Evolutionary conservation across 2,329 filamentous ascomycete genomes (phyloP).

Genomic region (Venturia nashicola): DNA sequence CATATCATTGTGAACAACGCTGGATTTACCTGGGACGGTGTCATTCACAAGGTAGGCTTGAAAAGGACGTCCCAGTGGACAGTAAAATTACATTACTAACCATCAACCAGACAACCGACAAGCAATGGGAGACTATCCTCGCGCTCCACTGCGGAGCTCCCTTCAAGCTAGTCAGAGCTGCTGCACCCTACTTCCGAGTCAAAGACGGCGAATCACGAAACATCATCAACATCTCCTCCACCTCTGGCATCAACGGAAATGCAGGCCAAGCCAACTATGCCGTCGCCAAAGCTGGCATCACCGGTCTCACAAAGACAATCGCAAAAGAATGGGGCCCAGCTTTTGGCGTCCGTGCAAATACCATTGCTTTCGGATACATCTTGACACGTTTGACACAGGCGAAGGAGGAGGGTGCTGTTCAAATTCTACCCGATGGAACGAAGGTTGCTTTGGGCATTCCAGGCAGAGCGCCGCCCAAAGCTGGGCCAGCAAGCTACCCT

Average conservation of each 20-base stretch:
- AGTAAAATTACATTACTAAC: not conserved
- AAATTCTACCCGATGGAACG: slow-evolving; percentile 60
- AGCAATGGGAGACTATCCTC: slow-evolving; percentile 84
- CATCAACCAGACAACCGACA: slow-evolving; percentile 55
- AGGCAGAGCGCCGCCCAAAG: slow-evolving; percentile 25
- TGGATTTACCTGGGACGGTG: slow-evolving; percentile 85
- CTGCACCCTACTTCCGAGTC: slow-evolving; percentile 78
- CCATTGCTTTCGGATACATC: slow-evolving; percentile 74
- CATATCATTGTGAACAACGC: slow-evolving; percentile 89
- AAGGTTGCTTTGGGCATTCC: slow-evolving; percentile 31
- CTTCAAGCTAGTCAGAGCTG: slow-evolving; percentile 67
- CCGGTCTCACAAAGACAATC: slow-evolving; percentile 76
- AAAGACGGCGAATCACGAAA: slow-evolving; percentile 67
- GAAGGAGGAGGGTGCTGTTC: slow-evolving; percentile 73
- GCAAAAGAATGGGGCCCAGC: slow-evolving; percentile 81
- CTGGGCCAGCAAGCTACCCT: slow-evolving; percentile 22
- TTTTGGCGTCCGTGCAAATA: slow-evolving; percentile 75
- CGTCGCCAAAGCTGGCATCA: slow-evolving; percentile 72
- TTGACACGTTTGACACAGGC: slow-evolving; percentile 67
- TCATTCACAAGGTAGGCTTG: slow-evolving; percentile 62
- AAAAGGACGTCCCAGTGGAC: not conserved
- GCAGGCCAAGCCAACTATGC: slow-evolving; percentile 87
- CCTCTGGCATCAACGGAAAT: slow-evolving; percentile 73
- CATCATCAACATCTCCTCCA: slow-evolving; percentile 76
- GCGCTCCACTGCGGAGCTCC: slow-evolving; percentile 74